Conservation (phyloP, 164 flowering plant genomes). For the Protea cynaroides region DNA sequence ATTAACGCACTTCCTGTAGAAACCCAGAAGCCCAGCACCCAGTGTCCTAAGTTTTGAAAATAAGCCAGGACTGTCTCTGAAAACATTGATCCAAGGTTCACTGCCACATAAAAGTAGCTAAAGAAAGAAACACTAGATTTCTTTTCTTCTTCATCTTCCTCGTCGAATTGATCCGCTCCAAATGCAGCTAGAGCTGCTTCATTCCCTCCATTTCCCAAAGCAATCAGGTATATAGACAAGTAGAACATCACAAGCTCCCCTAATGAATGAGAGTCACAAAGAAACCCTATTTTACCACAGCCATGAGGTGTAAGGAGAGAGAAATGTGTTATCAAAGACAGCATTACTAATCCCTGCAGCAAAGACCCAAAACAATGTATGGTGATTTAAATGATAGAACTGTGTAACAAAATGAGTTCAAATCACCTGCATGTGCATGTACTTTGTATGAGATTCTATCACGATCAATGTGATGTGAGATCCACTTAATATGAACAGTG, state of each 20-base stretch:
- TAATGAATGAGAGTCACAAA: constrained; percentile 32
- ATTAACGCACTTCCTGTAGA: constrained; percentile 27
- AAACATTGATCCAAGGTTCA: constrained; percentile 45
- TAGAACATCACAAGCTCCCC: constrained; percentile 26
- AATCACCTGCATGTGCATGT: too few species aligned
- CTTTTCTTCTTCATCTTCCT: constrained; percentile 30
- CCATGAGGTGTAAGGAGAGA: constrained; percentile 39
- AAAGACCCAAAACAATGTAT: constrained; percentile 4
- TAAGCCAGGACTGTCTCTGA: constrained; percentile 43
- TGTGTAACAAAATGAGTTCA: too few species aligned
- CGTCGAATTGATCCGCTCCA: constrained; percentile 54
- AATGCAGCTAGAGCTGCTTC: constrained; percentile 40
- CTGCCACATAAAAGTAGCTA: constrained; percentile 43
- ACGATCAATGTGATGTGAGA: too few species aligned
- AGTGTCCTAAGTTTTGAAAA: constrained; percentile 31
- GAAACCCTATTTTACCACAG: constrained; percentile 35
- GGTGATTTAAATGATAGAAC: too few species aligned
- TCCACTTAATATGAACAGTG: too few species aligned
- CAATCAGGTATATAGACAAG: constrained; percentile 39
- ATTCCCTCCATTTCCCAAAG: constrained; percentile 44
- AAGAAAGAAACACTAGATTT: constrained; percentile 30
- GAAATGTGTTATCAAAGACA: constrained; percentile 30
- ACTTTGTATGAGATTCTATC: too few species aligned
- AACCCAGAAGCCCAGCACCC: constrained; percentile 37
- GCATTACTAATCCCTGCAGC: constrained; percentile 42